Percentiles rank a stretch among this genome's conserved stretches.
Conservation (phyloP, 179 eudicot species). For the Patellifolia procumbens region DNA sequence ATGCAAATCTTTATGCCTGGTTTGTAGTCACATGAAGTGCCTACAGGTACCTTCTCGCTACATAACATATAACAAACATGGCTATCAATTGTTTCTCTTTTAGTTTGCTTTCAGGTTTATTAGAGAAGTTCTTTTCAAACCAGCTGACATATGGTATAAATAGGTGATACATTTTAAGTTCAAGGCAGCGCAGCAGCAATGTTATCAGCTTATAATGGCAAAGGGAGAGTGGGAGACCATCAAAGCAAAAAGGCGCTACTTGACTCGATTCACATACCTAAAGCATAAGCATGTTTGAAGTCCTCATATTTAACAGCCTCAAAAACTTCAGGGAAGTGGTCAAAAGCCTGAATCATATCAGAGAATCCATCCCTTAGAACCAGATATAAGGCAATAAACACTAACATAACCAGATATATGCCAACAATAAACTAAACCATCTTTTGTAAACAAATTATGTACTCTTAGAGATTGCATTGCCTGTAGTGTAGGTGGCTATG, state of each 20-base stretch:
- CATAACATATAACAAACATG: not conserved
- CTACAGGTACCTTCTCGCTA: not conserved
- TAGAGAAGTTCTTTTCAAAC: not conserved
- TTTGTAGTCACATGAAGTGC: not conserved
- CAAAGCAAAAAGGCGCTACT: not conserved
- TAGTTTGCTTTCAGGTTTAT: not conserved
- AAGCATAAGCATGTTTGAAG: constrained; percentile 61
- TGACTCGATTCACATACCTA: constrained; percentile 43
- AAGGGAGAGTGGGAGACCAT: not conserved
- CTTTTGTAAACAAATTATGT: not conserved
- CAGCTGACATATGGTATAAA: not conserved
- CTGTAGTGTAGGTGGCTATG: too few species aligned
- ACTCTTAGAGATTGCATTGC: not conserved
- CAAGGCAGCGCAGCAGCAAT: not conserved
- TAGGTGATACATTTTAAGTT: not conserved
- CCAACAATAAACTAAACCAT: not conserved
- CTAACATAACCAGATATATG: not conserved
- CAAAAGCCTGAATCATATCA: constrained; percentile 48
- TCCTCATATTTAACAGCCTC: constrained; percentile 47
- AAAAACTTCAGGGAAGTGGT: constrained; percentile 46
- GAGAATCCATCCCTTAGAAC: not conserved
- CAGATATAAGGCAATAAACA: not conserved
- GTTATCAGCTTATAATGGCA: not conserved
- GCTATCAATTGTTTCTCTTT: not conserved
- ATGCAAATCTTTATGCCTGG: not conserved